A percentile compares a stretch with the other conserved stretches of the same genome.
Evolutionary conservation across 805 yeast species (phyloP).

Genomic region (Teunomyces aglyptinius): DNA sequence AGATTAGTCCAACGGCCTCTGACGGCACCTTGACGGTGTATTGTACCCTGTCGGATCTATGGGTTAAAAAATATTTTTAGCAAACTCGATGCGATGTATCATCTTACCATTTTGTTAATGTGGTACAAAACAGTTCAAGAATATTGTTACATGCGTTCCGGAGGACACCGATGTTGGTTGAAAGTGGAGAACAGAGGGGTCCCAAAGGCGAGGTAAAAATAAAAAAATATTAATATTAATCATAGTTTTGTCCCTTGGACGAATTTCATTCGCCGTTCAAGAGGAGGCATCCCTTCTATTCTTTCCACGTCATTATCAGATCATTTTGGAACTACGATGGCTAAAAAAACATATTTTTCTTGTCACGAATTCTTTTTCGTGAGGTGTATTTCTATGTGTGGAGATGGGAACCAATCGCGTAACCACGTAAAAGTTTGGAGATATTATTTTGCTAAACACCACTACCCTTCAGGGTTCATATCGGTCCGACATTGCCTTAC

Average conservation of each 20-base stretch:
- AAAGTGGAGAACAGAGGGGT: not conserved
- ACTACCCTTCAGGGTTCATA: not conserved
- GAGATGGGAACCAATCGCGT: not conserved
- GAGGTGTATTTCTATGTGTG: not conserved
- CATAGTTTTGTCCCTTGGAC: no score
- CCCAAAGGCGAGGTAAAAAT: no score
- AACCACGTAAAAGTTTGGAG: not conserved
- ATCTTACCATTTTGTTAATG: not conserved
- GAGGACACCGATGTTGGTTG: not conserved
- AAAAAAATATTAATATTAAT: no score
- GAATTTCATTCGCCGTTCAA: not conserved
- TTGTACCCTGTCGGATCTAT: constrained; percentile 1
- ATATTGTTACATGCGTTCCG: not conserved
- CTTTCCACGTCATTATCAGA: constrained; percentile 1
- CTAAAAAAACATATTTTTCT: not conserved
- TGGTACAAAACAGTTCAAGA: not conserved
- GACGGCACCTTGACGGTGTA: not conserved
- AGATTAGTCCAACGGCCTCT: constrained; percentile 1
- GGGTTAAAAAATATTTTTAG: constrained; percentile 1
- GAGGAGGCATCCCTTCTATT: not conserved
- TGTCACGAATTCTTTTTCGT: not conserved
- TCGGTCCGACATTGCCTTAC: not conserved
- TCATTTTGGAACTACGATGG: constrained; percentile 1
- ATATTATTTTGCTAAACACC: not conserved
- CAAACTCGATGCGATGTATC: not conserved